Base-by-base conservation (phyloP, 2,329 filamentous ascomycete species). In the Penicillium aurantiogriseum region DNA sequence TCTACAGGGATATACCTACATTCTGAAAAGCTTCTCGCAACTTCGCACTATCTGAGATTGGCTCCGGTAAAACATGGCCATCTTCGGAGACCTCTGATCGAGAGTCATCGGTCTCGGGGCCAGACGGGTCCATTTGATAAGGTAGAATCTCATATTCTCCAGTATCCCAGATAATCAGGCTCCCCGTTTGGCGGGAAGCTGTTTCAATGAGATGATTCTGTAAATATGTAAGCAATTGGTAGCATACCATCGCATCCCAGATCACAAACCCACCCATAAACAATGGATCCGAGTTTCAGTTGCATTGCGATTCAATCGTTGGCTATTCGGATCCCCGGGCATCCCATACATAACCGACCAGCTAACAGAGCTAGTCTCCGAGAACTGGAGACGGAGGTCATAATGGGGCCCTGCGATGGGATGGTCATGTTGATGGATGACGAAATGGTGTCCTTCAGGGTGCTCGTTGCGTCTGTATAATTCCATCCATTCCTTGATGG, bases 381-480 rank as follows among this genome's bases (percentile, higher is more conserved):
- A 90, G 69, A 90, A 87, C 70, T 90, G 87, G 19, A 90, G 76
- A 3, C 88, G 80, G 21, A 90, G 77, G 70, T 90, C 88, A 75
- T 90, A 89, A 68, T 88, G 85, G 1, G 81, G 80, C 25, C 88
- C 87, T 10, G 88, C 86, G 43, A 88, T 71, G 1, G 88, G 88
- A 68, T 90, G 88, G 67, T 89, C 87, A 68, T 91, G 87, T 67
- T 91, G 87, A 69, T 90, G 87, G 38, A 90, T 80, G 51, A 90
- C 83, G 67, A 90, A 90, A 69, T 87, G 85, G 23, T 72, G 71
- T 9, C 82, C 82, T 43, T 78, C 59, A 0, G 69, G 54, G 56
- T 79, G 72, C 49, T 77, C 69, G 61, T 82, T 83, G 11, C 75
- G 70, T n/a, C 66, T 64, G 65, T 84, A 85, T 2, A 84, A 68